Percentiles rank a stretch among this genome's conserved stretches.
phyloP scores from a whole-genome alignment of 2,329 filamentous ascomycete species.

The Ophiostoma angusticollis region DNA sequence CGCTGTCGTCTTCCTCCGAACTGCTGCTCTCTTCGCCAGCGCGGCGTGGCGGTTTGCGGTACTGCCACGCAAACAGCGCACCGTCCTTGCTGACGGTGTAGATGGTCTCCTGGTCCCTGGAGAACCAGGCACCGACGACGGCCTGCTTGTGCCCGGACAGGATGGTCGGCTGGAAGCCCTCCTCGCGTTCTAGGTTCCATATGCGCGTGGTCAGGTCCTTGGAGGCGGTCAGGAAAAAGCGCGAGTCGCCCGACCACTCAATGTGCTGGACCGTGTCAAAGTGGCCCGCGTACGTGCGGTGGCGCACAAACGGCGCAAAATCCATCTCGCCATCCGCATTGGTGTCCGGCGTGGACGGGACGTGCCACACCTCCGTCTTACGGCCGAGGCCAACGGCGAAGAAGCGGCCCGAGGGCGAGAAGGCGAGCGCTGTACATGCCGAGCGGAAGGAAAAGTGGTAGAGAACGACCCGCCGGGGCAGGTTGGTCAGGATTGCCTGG shows the following conservation, averaged over 20 bases:
- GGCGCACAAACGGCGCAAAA: conserved; percentile 85
- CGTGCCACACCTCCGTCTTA: conserved; percentile 90
- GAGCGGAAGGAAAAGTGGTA: conserved; percentile 93
- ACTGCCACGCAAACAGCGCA: conserved; percentile 91
- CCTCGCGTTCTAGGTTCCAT: conserved; percentile 84
- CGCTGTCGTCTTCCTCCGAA: conserved; percentile 43
- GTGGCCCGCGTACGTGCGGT: conserved; percentile 76
- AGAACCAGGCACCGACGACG: conserved; percentile 94
- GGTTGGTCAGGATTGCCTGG: conserved; percentile 82
- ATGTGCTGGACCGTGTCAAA: conserved; percentile 78
- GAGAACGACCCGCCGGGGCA: conserved; percentile 70
- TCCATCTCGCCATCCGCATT: conserved; percentile 72
- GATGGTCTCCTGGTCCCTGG: conserved; percentile 83
- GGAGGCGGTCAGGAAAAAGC: conserved; percentile 85
- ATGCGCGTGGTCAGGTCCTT: conserved; percentile 87
- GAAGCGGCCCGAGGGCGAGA: conserved; percentile 80
- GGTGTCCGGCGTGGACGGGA: conserved; percentile 75
- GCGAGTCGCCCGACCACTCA: conserved; percentile 90
- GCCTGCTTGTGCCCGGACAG: conserved; percentile 82
- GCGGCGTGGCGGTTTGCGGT: conserved; percentile 38
- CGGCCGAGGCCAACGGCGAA: conserved; percentile 83
- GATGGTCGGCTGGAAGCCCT: conserved; percentile 80
- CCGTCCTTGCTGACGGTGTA: conserved; percentile 96
- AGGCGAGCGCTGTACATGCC: conserved; percentile 70
- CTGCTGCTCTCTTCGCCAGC: conserved; percentile 29